Conservation (phyloP, 106 monocot genomes). For the Acorus gramineus region DNA sequence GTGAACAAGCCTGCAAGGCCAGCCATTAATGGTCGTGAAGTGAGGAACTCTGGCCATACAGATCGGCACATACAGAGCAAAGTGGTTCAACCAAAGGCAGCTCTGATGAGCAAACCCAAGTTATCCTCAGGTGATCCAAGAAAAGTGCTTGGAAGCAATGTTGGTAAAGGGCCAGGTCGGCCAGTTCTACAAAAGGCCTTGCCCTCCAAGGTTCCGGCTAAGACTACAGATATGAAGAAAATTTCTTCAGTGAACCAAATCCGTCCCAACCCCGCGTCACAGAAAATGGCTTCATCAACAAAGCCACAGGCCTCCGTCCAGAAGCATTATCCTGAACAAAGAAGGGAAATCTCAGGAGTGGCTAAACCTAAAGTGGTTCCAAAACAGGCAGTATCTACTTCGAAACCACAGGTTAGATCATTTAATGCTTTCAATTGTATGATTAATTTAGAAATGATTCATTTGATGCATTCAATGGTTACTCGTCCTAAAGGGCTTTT, state of each 20-base stretch:
- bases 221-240: conserved; percentile 21
- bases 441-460: neutral
- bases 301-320: conserved; percentile 17
- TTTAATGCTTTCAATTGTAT: neutral
- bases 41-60: conserved; percentile 16
- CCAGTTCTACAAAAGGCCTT: conserved; percentile 12
- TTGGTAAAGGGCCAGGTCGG: conserved; percentile 22
- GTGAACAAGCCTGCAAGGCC: conserved; percentile 15
- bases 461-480: neutral
- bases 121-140: conserved; percentile 16
- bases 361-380: conserved; percentile 4
- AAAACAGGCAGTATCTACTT: conserved; percentile 19
- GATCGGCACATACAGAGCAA: conserved; percentile 19
- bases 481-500: neutral
- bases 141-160: conserved; percentile 12
- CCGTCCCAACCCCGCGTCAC: conserved; percentile 2
- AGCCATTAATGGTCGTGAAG: conserved; percentile 8
- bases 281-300: conserved; percentile 11
- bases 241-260: conserved; percentile 15
- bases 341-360: conserved; percentile 10
- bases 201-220: conserved; percentile 26
- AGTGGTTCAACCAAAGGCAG: conserved; percentile 13
- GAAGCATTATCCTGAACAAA: conserved; percentile 11
- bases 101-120: conserved; percentile 14
- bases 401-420: conserved; percentile 15